These are phyloP conservation scores for Jatropha curcas DNA, from an alignment of 345 rosid genomes.

Conservation along the genomic window DNA sequence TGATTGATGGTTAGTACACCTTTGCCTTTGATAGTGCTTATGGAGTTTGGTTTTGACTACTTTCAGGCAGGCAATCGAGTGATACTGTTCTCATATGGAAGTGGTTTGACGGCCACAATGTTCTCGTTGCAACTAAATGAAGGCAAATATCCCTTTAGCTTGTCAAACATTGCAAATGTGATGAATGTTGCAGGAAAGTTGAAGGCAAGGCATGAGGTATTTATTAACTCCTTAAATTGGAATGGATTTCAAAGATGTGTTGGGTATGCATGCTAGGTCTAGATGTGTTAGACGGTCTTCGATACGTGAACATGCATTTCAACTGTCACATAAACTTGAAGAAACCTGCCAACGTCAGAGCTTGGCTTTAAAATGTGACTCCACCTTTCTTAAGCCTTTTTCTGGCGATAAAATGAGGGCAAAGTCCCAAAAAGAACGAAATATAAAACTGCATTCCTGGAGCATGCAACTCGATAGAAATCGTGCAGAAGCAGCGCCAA, in stretches of 20 bases:
- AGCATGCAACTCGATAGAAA: too few relatives aligned
- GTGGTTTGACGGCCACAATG: slow-evolving; percentile 94
- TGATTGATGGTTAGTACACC: neutral
- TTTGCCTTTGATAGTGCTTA: slow-evolving; percentile 4
- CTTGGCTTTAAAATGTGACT: neutral
- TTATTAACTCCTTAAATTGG: neutral
- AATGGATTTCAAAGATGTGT: neutral
- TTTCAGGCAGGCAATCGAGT: slow-evolving; percentile 77
- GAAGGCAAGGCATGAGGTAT: slow-evolving; percentile 93
- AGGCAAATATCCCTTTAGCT: slow-evolving; percentile 68
- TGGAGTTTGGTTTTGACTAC: neutral
- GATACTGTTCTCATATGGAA: slow-evolving; percentile 91
- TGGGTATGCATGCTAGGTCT: neutral
- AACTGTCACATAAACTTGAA: neutral
- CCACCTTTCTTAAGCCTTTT: neutral
- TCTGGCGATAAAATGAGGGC: too few relatives aligned
- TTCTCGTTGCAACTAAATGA: slow-evolving; percentile 70
- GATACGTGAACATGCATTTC: neutral
- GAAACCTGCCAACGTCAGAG: neutral
- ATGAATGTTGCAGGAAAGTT: slow-evolving; percentile 73
- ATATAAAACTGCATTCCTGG: too few relatives aligned
- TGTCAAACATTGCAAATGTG: slow-evolving; percentile 71
- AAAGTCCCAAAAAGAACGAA: too few relatives aligned
- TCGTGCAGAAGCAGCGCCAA: too few relatives aligned
- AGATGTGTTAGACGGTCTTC: neutral